Conservation (phyloP, 495 filamentous ascomycete genomes). For the Penicillium egyptiacum region DNA sequence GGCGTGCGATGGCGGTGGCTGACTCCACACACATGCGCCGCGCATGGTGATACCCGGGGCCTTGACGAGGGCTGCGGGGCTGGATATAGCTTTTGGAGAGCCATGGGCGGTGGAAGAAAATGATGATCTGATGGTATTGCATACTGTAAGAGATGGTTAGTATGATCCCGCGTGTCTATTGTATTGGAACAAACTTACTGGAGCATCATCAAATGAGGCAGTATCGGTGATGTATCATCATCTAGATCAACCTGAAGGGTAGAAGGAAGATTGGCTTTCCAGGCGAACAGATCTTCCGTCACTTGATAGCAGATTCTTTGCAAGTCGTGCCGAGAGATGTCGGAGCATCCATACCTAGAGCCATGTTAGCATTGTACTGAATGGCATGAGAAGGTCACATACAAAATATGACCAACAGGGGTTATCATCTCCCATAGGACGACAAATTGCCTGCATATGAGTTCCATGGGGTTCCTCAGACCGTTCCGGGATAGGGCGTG, state of each 20-base stretch:
- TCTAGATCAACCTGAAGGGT: slow-evolving; percentile 43
- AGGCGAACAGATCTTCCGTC: slow-evolving; percentile 47
- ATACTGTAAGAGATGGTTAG: slow-evolving; percentile 36
- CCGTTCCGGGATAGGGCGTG: slow-evolving; percentile 21
- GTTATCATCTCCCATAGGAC: slow-evolving; percentile 52
- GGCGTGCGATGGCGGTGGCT: slow-evolving; percentile 43
- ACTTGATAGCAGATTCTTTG: slow-evolving; percentile 45
- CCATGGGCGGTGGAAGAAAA: slow-evolving; percentile 52
- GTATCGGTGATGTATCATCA: slow-evolving; percentile 35
- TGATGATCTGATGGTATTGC: slow-evolving; percentile 55
- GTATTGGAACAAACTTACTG: slow-evolving; percentile 34
- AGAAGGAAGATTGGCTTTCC: slow-evolving; percentile 48
- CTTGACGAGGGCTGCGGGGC: slow-evolving; percentile 44
- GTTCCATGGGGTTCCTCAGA: slow-evolving; percentile 40
- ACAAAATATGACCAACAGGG: slow-evolving; percentile 51
- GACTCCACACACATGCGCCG: slow-evolving; percentile 51
- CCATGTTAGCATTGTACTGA: slow-evolving; percentile 17
- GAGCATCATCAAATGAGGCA: slow-evolving; percentile 51
- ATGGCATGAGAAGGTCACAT: slow-evolving; percentile 9
- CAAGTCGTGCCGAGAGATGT: slow-evolving; percentile 47
- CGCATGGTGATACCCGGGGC: slow-evolving; percentile 47
- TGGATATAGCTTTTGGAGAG: slow-evolving; percentile 52
- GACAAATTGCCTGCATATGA: slow-evolving; percentile 47
- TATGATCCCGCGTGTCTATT: neutral
- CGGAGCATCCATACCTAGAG: slow-evolving; percentile 44